A percentile compares a stretch with the other conserved stretches of the same genome.
These are phyloP conservation scores for Dactylellina parvicollis DNA, from an alignment of 2,329 filamentous ascomycete genomes.

Conservation along the genomic window DNA sequence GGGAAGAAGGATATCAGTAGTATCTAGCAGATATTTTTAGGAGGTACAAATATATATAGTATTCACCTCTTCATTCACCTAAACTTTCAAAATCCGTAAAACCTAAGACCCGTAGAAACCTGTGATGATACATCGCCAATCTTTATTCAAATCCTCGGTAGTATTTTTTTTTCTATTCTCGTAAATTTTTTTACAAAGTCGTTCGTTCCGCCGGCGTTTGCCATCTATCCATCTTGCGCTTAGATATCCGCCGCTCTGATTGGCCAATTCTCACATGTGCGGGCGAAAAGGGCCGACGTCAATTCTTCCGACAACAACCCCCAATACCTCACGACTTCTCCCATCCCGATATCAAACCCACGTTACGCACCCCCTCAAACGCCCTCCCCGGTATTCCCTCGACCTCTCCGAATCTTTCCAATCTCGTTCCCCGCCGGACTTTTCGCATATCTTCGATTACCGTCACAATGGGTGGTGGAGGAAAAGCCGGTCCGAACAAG, in stretches of 20 bases:
- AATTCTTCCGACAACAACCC: slow-evolving; percentile 41
- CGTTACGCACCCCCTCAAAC: slow-evolving; percentile 8
- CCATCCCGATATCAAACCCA: no score
- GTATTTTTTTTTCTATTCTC: no score
- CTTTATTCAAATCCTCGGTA: no score
- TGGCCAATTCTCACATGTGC: slow-evolving; percentile 3
- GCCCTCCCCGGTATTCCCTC: background rate
- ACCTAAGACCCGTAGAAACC: no score
- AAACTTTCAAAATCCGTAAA: background rate
- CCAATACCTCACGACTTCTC: background rate
- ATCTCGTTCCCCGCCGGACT: background rate
- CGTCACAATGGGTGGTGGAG: slow-evolving; percentile 52
- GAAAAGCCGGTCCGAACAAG: slow-evolving; percentile 45
- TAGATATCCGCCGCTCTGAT: slow-evolving; percentile 29
- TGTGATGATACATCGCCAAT: no score
- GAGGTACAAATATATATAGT: slow-evolving; percentile 34
- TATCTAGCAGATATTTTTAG: slow-evolving; percentile 35
- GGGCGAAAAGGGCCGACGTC: slow-evolving; percentile 21
- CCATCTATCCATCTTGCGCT: slow-evolving; percentile 5
- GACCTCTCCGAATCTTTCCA: background rate
- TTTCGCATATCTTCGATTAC: background rate
- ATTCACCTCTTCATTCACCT: slow-evolving; percentile 29
- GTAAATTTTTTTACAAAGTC: no score
- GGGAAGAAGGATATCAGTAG: slow-evolving; percentile 18
- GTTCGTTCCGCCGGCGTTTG: no score